Conservation (phyloP, 1,284 basidiomycete species). For the Ceratobasidium papillatum region DNA sequence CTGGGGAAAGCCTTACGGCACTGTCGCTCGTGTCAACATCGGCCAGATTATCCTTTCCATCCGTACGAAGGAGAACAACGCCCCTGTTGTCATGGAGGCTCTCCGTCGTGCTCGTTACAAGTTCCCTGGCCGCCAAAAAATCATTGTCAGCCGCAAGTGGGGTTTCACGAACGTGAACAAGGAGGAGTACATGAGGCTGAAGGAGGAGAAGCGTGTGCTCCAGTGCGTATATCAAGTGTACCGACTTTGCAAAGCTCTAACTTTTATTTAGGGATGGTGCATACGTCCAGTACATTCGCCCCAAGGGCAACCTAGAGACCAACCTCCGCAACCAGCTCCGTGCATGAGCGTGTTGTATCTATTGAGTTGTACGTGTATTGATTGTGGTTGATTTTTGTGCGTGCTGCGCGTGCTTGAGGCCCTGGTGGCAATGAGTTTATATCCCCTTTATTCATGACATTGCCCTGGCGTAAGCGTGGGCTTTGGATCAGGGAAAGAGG, state of each 20-base stretch:
- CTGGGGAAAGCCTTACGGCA: constrained; percentile 99
- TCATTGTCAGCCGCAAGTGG: constrained; percentile 97
- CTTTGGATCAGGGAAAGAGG: constrained; percentile 83
- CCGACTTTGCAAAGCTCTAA: constrained; percentile 46
- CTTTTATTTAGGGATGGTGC: constrained; percentile 71
- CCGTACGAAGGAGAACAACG: constrained; percentile 90
- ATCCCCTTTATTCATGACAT: constrained; percentile 79
- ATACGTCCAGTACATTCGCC: constrained; percentile 89
- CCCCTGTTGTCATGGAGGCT: constrained; percentile 92
- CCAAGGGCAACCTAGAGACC: constrained; percentile 82
- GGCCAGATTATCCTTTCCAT: constrained; percentile 97
- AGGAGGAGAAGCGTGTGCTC: constrained; percentile 87
- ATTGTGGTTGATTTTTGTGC: constrained; percentile 40
- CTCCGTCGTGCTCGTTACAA: constrained; percentile 98
- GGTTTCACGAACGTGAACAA: constrained; percentile 97
- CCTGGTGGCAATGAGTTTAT: constrained; percentile 32
- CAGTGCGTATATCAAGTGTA: constrained; percentile 68
- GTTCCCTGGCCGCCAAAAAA: constrained; percentile 99
- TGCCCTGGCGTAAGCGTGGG: constrained; percentile 62
- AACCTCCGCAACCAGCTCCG: constrained; percentile 87
- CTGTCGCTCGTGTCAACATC: constrained; percentile 94
- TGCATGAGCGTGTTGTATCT: constrained; percentile 56
- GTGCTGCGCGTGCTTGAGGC: constrained; percentile 26
- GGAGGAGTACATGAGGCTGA: constrained; percentile 88
- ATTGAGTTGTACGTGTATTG: constrained; percentile 46